A percentile compares a stretch with the other conserved stretches of the same genome.
phyloP scores from a whole-genome alignment of 805 yeast genomes.

The Naumovozyma baii region DNA sequence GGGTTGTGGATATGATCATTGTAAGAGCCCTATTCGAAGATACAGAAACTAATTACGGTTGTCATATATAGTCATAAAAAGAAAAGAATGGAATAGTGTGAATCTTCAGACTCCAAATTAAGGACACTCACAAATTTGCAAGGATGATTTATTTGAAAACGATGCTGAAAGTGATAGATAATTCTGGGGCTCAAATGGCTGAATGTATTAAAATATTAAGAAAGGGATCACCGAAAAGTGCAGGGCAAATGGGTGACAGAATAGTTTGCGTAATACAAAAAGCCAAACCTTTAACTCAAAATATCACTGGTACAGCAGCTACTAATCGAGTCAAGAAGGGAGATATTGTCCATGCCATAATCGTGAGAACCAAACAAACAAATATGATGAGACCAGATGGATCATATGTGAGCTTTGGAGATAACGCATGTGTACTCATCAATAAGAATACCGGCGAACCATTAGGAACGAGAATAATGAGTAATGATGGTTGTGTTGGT shows the following conservation, averaged over 20 bases:
- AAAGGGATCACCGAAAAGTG: constrained; percentile 68
- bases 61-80: too few species aligned
- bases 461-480: constrained; percentile 75
- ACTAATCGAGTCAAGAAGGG: constrained; percentile 84
- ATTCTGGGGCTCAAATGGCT: constrained; percentile 88
- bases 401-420: constrained; percentile 76
- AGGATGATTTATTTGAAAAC: constrained; percentile 83
- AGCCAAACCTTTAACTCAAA: constrained; percentile 68
- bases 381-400: constrained; percentile 77
- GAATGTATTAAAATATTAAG: constrained; percentile 94
- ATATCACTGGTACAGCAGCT: constrained; percentile 62
- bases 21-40: too few species aligned
- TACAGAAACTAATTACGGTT: too few species aligned
- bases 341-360: constrained; percentile 90
- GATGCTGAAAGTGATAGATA: constrained; percentile 82
- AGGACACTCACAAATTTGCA: too few species aligned
- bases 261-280: constrained; percentile 90
- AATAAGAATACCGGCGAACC: constrained; percentile 87
- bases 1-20: too few species aligned
- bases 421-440: constrained; percentile 91
- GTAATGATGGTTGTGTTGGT: constrained; percentile 57
- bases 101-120: too few species aligned
- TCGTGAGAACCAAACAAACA: constrained; percentile 79
- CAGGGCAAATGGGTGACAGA: constrained; percentile 82
- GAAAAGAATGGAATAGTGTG: too few species aligned